Conservation (phyloP, 169 alveolate species). For the Fabrea salina region DNA sequence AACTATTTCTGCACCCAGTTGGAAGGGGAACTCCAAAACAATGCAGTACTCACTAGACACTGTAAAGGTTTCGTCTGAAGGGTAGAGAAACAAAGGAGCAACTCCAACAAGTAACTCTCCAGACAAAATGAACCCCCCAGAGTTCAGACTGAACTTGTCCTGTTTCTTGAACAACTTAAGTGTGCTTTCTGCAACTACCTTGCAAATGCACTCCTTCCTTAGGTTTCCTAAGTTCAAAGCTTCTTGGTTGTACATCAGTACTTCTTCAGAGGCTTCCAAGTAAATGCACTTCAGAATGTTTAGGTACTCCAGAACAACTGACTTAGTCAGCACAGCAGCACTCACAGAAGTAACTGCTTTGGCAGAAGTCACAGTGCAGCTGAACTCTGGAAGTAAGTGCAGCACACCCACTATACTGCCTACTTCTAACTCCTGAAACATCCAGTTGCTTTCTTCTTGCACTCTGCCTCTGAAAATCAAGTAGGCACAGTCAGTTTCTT, state of each 20-base stretch:
- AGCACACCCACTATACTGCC: slow-evolving; percentile 17
- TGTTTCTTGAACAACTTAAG: too few relatives aligned
- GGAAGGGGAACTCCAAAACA: too few relatives aligned
- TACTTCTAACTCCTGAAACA: neutral
- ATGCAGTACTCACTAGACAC: too few relatives aligned
- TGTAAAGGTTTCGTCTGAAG: too few relatives aligned
- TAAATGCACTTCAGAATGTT: neutral
- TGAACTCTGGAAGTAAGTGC: neutral
- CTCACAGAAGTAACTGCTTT: neutral
- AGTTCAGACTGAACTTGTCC: too few relatives aligned
- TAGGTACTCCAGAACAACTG: too few relatives aligned
- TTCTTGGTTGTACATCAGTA: neutral
- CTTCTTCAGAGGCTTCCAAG: neutral
- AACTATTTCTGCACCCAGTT: too few relatives aligned
- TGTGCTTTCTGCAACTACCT: too few relatives aligned
- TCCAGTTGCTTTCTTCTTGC: neutral
- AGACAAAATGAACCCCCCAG: too few relatives aligned
- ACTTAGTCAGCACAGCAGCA: too few relatives aligned
- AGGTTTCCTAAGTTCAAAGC: neutral
- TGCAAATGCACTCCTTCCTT: neutral
- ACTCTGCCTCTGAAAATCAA: slow-evolving; percentile 9
- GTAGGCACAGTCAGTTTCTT: slow-evolving; percentile 20
- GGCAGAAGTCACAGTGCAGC: neutral
- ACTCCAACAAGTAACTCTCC: too few relatives aligned
- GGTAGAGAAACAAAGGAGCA: too few relatives aligned